Base-by-base conservation (phyloP, 495 filamentous ascomycete species). In the Xylaria cubensis region DNA sequence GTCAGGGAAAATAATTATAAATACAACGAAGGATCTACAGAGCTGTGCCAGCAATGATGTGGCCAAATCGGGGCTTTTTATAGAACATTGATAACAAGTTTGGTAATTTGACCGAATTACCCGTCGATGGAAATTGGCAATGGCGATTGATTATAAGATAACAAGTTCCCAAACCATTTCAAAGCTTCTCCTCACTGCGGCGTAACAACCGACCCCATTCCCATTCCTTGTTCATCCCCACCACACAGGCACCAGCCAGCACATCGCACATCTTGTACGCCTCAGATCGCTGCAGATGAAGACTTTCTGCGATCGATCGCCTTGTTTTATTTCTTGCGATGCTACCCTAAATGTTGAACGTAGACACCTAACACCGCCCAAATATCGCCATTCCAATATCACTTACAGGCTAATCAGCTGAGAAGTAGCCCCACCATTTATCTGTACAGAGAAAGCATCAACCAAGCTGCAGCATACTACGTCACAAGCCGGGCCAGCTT, bases 221-320 rank as follows among this genome's bases (percentile, higher is more conserved):
- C 36, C 26, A 72, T 69, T 26, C 62, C 58, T 59, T 62, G 34
- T 17, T 29, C 21, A 55, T 34, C 58, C 39, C 64, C 71, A 76
- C 64, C 34, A 64, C 55, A 29, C 41, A 71, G 36, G 36, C 70
- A 71, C 51, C 46, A 36, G 26, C n/a, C 39, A 41, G n/a, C 58
- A 66, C 39, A 69, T 9, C 19, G 32, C 39, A 17, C n/a, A 41
- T 41, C 36, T 21, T 44, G 21, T 10, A 26, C 12, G 42, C 42
- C 62, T 46, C 12, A 15, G 19, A 26, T 64, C 24, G 24, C 0
- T 32, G 26, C 24, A 56, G 21, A 56, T 67, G 50, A 56, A 44
- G 19, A 15, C 10, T 29, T 67, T 51, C 5, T 39, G 44, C 64
- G 8, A 24, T 46, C 29, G 3, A 26, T 8, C 32, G 42, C 21